Base-by-base conservation (phyloP, 768 basidiomycete genomes). In the Steccherinum ochraceum region DNA sequence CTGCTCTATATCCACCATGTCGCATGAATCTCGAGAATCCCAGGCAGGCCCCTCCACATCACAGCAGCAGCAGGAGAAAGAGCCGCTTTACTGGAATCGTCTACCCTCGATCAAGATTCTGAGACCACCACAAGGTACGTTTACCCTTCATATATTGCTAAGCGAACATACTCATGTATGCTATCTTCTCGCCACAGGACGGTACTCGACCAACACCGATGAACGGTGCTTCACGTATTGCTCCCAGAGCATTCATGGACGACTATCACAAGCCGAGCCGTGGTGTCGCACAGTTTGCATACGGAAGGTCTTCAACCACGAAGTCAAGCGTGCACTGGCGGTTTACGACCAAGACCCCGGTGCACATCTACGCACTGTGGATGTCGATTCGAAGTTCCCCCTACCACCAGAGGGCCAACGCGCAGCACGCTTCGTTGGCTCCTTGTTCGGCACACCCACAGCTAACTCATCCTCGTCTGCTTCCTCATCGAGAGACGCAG, bases 371-470 rank as follows among this genome's bases (percentile, higher is more conserved):
- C 56, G 39, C 47, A 56, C 41, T 40, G 43, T 50, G 46, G 55
- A 53, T 49, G 24, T 45, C 5, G 49, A 49, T 26, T 21, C 48
- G 12, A 74, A 71, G 52, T 81, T 81, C 58, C 83, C 82, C 5
- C 69, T 89, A 19, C 86, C 86, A 2, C 68, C 72, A 7, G 85
- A 86, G 58, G 86, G 86, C 12, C 86, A 87, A 72, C 43, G 61
- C 69, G 52, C 67, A 18, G 21, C 16, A 10, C 16, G 16, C 21
- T 23, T 43, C 41, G 7, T 43, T 18, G 19, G 21, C 16, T 43
- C 21, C 41, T 18, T 43, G 10, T 18, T n/a, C 45, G 58, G 49
- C 42, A 53, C 20, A 40, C 46, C 46, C 46, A 1, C 18, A 16
- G n/a, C n/a, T n/a, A n/a, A n/a, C 11, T 11, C n/a, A 39, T 39